These are phyloP conservation scores for Pseudogymnoascus sp. DNA, from an alignment of 2,329 filamentous ascomycete species.

Conservation along the genomic window DNA sequence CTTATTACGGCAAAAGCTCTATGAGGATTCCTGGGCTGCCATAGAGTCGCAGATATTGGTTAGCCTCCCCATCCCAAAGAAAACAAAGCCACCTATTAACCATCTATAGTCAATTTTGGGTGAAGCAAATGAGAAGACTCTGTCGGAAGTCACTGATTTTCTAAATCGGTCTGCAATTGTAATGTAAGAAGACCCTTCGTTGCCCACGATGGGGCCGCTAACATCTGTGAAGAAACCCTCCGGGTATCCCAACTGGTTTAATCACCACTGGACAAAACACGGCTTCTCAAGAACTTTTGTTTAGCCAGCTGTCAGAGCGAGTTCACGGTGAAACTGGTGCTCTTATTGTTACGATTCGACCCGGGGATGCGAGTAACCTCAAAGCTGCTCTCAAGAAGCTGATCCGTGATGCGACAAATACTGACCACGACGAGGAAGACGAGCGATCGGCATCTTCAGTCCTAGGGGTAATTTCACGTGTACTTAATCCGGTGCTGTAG, in stretches of 20 bases:
- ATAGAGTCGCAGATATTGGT: constrained; percentile 51
- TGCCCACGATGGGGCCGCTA: neutral
- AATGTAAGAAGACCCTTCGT: constrained; percentile 19
- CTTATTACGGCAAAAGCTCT: constrained; percentile 49
- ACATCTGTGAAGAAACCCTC: neutral
- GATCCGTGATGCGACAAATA: constrained; percentile 55
- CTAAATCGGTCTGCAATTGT: constrained; percentile 32
- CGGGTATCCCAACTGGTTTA: constrained; percentile 56
- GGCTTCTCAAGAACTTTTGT: constrained; percentile 65
- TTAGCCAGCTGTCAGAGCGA: constrained; percentile 57
- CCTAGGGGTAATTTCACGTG: constrained; percentile 36
- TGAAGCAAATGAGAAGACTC: constrained; percentile 52
- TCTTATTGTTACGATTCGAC: constrained; percentile 58
- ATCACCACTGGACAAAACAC: constrained; percentile 73
- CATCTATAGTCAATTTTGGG: constrained; percentile 44
- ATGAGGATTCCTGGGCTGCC: constrained; percentile 53
- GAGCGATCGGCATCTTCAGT: constrained; percentile 37
- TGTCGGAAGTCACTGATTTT: constrained; percentile 51
- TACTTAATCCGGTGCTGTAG: constrained; percentile 1
- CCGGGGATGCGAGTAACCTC: constrained; percentile 63
- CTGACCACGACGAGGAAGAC: constrained; percentile 45
- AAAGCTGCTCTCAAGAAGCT: constrained; percentile 66
- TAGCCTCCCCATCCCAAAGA: constrained; percentile 32
- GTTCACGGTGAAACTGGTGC: constrained; percentile 41
- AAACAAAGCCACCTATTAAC: constrained; percentile 21